Percentiles rank a stretch among this genome's conserved stretches.
Evolutionary conservation across 1,284 basidiomycete species (phyloP).

Genomic region (Heterobasidion occidentale): DNA sequence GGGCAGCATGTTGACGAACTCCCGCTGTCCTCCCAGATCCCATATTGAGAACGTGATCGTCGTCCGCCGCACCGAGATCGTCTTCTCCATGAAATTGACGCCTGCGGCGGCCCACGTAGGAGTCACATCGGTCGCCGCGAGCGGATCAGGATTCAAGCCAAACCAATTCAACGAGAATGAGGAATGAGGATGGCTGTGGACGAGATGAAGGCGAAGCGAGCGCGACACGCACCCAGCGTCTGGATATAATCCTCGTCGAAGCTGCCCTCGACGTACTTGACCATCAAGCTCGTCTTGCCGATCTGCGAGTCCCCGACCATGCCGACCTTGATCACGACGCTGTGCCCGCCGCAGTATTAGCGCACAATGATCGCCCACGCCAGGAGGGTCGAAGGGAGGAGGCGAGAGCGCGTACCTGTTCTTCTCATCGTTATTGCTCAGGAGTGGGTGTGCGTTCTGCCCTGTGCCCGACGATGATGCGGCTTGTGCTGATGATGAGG

Average conservation of each 20-base stretch:
- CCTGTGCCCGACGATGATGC: constrained; percentile 34
- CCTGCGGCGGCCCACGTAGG: constrained; percentile 34
- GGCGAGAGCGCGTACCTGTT: constrained; percentile 42
- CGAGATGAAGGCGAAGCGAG: not conserved
- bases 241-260: constrained; percentile 99
- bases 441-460: constrained; percentile 39
- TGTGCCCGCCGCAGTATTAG: constrained; percentile 20
- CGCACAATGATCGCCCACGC: not conserved
- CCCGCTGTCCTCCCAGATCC: constrained; percentile 96
- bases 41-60: constrained; percentile 99
- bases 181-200: too few species aligned
- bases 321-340: constrained; percentile 95
- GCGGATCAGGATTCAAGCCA: too few species aligned
- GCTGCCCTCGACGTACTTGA: constrained; percentile 96
- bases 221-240: constrained; percentile 69
- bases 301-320: constrained; percentile 99
- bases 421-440: constrained; percentile 69
- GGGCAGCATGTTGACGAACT: constrained; percentile 98
- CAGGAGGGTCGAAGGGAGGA: not conserved
- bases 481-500: constrained; percentile 23
- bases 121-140: not conserved
- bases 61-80: constrained; percentile 93
- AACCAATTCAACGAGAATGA: too few species aligned
- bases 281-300: constrained; percentile 97
- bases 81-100: constrained; percentile 99